phyloP scores from a whole-genome alignment of 768 basidiomycete genomes.

The Termitomyces sp. region DNA sequence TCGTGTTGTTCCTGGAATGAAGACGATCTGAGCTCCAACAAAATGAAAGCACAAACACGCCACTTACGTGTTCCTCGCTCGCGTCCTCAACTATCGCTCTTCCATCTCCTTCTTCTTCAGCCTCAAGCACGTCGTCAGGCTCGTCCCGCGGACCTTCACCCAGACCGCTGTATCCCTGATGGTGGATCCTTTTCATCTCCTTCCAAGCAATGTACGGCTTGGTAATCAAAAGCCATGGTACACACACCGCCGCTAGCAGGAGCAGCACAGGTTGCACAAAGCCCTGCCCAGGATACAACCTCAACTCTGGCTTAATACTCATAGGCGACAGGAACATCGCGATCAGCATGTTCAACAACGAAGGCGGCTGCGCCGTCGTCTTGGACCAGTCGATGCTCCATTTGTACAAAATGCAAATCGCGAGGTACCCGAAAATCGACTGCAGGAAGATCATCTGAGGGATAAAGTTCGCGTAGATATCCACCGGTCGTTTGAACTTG shows the following conservation, averaged over 20 bases:
- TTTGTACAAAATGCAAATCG: constrained; percentile 93
- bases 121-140: constrained; percentile 61
- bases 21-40: not conserved
- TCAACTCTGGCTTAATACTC: constrained; percentile 56
- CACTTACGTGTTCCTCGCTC: constrained; percentile 69
- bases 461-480: constrained; percentile 92
- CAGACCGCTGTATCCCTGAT: constrained; percentile 78
- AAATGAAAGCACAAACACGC: constrained; percentile 6
- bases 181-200: constrained; percentile 81
- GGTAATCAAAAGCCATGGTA: constrained; percentile 89
- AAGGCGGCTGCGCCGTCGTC: constrained; percentile 68
- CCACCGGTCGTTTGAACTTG: constrained; percentile 81
- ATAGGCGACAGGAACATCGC: constrained; percentile 94
- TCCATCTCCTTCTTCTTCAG: constrained; percentile 79
- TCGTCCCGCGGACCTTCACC: constrained; percentile 49
- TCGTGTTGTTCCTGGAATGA: constrained; percentile 71
- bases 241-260: constrained; percentile 75
- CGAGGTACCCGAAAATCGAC: constrained; percentile 96
- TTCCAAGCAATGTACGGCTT: constrained; percentile 93
- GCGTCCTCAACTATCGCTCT: constrained; percentile 67
- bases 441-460: constrained; percentile 97
- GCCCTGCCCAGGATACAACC: constrained; percentile 86
- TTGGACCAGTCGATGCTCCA: constrained; percentile 92
- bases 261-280: constrained; percentile 77
- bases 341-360: constrained; percentile 93